Base-by-base conservation (phyloP, 345 rosid genomes). In the Eucalyptus rudis region DNA sequence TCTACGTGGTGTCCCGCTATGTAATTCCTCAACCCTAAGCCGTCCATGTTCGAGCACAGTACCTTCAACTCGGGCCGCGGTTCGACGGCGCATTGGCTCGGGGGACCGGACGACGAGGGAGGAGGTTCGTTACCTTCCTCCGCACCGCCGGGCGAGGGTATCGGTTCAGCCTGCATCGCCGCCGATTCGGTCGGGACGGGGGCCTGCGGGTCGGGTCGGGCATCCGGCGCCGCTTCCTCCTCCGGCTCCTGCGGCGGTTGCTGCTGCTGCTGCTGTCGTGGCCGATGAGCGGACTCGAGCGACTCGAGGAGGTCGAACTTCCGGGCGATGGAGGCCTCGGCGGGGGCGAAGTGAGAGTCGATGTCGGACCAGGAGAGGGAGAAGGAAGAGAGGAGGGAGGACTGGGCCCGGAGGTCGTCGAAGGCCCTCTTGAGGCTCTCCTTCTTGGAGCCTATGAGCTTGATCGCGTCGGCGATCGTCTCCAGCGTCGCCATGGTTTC, bases 301-400 rank as follows among this genome's bases (percentile, higher is more conserved):
- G 95, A 93, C 49, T 94, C 93, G 89, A 95, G 95, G 89, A 89
- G 89, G 49, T 90, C 92, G 91, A 96, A 91, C 8, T 97, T 95
- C 66, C 51, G 91, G 31, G 89, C 71, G 90, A 94, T 90, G 54
- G 92, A 89, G 88, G 90, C 33, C 79, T 94, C 94, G 43, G 91
- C 86, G 79, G 95, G 87, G 90, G 95, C 59, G 89, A 96, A 95
- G 93, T 96, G 95, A 31, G 96, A 84, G 85, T 96, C 97, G 92
- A 97, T 86, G 85, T 94, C 96, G 83, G 95, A 87, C 98, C 99
- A 96, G n/a, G 95, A 88, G 86, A 95, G 91, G 6, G 94, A 45
- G 88, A 93, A 91, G 49, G 96, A 91, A 22, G 95, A 91, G 71
- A 92, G 94, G 86, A 93, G 93, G 86, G 92, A 89, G 45, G 93